Evolutionary conservation across 2,329 filamentous ascomycete genomes (phyloP), one percentile per base, ranked within the genome.

Genomic region (Thielaviopsis euricoi): DNA sequence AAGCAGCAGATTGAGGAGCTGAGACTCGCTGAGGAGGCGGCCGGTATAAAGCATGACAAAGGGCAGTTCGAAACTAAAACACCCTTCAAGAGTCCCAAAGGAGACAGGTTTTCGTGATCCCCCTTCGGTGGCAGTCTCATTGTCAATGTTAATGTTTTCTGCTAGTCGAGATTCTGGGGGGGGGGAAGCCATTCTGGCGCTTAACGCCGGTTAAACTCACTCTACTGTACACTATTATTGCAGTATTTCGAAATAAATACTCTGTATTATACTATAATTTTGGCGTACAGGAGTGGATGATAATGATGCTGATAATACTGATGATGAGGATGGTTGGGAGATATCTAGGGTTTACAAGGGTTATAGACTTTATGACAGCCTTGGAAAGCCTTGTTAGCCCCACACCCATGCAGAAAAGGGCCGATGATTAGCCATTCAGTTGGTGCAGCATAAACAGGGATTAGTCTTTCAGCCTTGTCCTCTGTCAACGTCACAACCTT

Each of bases 51-150:
- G 70, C 66, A 71, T 65, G 64, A 70, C 62, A 65, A 68, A 69
- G 62, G 73, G 73, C 62, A 71, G 73, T 97, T 94, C 70, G 90
- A 97, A 73, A 84, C 86, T 33, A 76, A 74, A 56, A 76, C 80
- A 64, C 86, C 89, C 58, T 97, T 85, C 71, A 75, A 80, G 64
- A 86, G 85, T 71, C 80, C 76, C 61, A 94, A 89, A 69, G 93
- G 93, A 3, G 90, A 97, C 73, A 79, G 93, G 37, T 94, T 98
- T 66, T 79, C 86, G 48, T 80, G 68, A 69, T n/a, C 21, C 6
- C 33, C 19, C 43, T 48, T 19, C 37, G 22, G 22, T 26, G 10
- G 43, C 21, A n/a, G 26, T 6, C 9, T 54, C 12, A n/a, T n/a
- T 46, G 12, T 23, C 21, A 19, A 6, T 15, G n/a, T 9, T 40